phyloP scores from a whole-genome alignment of 441 rosid species.

The Eruca vesicaria region DNA sequence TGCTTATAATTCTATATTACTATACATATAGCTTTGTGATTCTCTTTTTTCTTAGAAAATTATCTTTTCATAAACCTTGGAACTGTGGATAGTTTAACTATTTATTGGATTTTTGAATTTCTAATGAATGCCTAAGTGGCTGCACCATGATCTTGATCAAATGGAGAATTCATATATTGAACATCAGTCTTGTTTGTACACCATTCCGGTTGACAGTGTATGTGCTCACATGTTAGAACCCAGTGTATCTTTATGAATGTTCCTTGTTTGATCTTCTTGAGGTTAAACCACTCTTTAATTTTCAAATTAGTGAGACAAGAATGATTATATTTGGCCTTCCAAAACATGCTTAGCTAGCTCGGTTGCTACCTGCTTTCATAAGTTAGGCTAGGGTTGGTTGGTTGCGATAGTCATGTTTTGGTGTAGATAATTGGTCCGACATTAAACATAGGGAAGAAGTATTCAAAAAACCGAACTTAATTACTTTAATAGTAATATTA shows the following conservation, averaged over 20 bases:
- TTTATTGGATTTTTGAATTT: not conserved
- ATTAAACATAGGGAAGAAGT: not conserved
- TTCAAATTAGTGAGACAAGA: not conserved
- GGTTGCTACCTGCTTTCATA: not conserved
- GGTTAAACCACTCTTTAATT: not conserved
- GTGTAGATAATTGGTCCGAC: not conserved
- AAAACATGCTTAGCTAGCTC: not conserved
- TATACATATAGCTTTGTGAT: not conserved
- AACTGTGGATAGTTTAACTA: not conserved
- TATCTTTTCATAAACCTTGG: not conserved
- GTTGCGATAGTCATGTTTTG: not conserved
- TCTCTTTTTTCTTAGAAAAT: not conserved
- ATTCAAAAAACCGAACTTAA: not conserved
- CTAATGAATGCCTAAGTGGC: not conserved
- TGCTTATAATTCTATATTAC: not conserved
- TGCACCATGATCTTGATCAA: conserved; percentile 7
- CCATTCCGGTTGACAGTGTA: not conserved
- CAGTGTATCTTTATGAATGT: not conserved
- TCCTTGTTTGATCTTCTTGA: not conserved
- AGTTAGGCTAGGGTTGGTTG: not conserved
- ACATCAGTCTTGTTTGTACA: not conserved
- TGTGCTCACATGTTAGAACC: not conserved
- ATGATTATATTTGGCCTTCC: not conserved
- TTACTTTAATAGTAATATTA: not conserved
- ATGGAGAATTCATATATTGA: not conserved